Evolutionary conservation across 345 rosid species (phyloP).

Genomic region (Gossypium bickii): DNA sequence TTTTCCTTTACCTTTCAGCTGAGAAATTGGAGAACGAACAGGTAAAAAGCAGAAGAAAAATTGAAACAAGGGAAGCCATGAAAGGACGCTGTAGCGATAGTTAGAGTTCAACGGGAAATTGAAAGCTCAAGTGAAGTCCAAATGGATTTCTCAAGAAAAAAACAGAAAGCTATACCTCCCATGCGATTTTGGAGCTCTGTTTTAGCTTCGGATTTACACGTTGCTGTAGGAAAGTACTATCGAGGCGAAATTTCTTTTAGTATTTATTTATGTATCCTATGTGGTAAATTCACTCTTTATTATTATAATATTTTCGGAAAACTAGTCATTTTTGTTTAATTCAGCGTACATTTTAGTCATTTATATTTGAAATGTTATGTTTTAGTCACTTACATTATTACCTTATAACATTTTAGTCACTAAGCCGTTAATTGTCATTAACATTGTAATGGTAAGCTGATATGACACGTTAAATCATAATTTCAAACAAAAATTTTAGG

Average conservation of each 20-base stretch:
- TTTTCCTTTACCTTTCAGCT: slow-evolving; percentile 34
- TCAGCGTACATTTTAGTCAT: accelerated
- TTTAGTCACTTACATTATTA: too few relatives aligned
- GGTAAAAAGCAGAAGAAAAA: slow-evolving; percentile 22
- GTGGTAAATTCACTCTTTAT: too few relatives aligned
- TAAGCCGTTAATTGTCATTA: too few relatives aligned
- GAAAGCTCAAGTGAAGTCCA: slow-evolving; percentile 2
- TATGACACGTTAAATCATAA: too few relatives aligned
- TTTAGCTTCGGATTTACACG: slow-evolving; percentile 10
- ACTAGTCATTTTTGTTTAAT: accelerated
- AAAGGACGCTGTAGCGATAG: not conserved
- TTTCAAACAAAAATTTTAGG: too few relatives aligned
- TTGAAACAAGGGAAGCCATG: slow-evolving; percentile 27
- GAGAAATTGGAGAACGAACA: slow-evolving; percentile 20
- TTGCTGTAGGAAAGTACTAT: not conserved
- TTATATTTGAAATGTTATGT: too few relatives aligned
- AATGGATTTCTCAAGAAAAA: not conserved
- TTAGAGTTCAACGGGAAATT: not conserved
- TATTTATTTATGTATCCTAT: too few relatives aligned
- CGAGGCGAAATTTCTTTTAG: not conserved
- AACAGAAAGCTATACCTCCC: not conserved
- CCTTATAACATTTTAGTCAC: too few relatives aligned
- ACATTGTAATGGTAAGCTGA: too few relatives aligned
- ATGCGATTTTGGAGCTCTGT: not conserved
- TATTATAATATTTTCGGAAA: too few relatives aligned